Evolutionary conservation across 2,329 filamentous ascomycete genomes (phyloP), one percentile per base, ranked within the genome.

Genomic region (Botrytis pseudocinerea): DNA sequence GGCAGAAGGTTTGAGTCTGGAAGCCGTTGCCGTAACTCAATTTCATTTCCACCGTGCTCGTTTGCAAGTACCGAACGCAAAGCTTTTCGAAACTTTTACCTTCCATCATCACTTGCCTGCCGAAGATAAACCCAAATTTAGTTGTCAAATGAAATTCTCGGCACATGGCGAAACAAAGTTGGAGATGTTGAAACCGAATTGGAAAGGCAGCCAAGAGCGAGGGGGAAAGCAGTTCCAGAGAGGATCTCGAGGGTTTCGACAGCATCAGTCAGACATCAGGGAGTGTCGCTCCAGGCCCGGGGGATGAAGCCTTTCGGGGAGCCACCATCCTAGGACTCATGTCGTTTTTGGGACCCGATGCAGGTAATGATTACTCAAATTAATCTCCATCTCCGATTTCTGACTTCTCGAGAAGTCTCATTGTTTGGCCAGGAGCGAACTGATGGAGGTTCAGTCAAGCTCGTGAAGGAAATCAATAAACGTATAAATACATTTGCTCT

Each of bases 261-360:
- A 68, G 35, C 46, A 18, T 54, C 48, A 57, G 40, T 42, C 65
- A 57, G 65, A 54, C 51, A 35, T 42, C 64, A 57, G 46, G 64
- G 35, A 54, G 46, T 40, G 25, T 51, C 46, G 54, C 65, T 42
- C 48, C 65, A 16, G 48, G 22, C 20, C 44, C 51, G 42, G n/a
- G 46, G 18, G 48, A 16, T 28, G 8, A 68, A 32, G 46, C 38
- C 48, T 57, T 16, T 32, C 20, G 35, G 38, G 65, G 35, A 22
- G 57, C 12, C 40, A 25, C 57, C 25, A 42, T n/a, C n/a, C 35
- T 25, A 40, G 16, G 48, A n/a, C 10, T 42, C 35, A 57, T 25
- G 18, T 25, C 65, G 22, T 68, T 42, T 25, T 57, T 12, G 48
- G 18, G 28, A 32, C 14, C 16, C 20, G 35, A 57, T 32, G 14